Evolutionary conservation across 2,329 filamentous ascomycete genomes (phyloP), one percentile per base, ranked within the genome.

Genomic region (Alternaria infectoria): DNA sequence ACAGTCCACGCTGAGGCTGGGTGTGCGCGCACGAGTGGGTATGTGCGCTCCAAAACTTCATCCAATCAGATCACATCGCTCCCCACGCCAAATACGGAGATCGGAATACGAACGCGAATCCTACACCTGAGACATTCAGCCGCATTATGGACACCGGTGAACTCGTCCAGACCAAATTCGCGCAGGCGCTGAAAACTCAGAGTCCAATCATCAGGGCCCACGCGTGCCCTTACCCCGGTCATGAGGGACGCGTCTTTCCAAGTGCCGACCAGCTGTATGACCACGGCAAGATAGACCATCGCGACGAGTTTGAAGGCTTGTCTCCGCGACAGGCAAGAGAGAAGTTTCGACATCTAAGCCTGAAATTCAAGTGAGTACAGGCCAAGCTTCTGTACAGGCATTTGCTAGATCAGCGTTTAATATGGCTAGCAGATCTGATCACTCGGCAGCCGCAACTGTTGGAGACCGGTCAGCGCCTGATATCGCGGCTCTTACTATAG

Each of bases 211-310:
- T 67, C 10, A 67, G 69, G 17, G 56, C 67, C 21, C 54, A 78
- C 6, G 55, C 68, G 1, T 80, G 77, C 63, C 77, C 78, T 2
- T 79, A 73, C 49, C 72, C 72, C 25, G 59, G 57, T 6, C 72
- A 75, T 23, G 58, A 69, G 9, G 72, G 72, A 2, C 66, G 72
- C 1, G 72, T 76, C 0, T 80, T 80, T 60, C 74, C 75, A 10
- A 68, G 10, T 30, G 17, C 71, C 1, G 68, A 74, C 12, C 71
- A 75, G 28, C 61, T 80, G 1, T 65, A 65, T 30, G 54, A 61
- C 28, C 77, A 80, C 59, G 72, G 66, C 9, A 70, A 57, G n/a
- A 46, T 62, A 3, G 73, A 79, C 9, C 78, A 80, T 65, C 49
- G 59, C 8, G 49, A 66, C 2, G 61, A 69, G 6, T 40, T 79